Evolutionary conservation across 2,329 filamentous ascomycete genomes (phyloP).

Genomic region (Monilinia polystroma): DNA sequence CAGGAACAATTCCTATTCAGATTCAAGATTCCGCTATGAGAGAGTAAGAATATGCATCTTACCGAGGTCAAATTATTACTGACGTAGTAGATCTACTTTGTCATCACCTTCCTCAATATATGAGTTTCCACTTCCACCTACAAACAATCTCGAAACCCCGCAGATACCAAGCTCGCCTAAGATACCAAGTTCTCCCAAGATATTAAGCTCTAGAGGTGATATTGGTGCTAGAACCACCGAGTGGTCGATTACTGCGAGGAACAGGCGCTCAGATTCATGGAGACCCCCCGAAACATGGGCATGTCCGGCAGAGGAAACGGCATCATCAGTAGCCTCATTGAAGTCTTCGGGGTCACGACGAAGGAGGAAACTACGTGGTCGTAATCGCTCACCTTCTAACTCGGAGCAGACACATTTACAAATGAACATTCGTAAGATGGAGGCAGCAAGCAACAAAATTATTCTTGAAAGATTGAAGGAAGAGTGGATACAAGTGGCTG

Average conservation of each 20-base stretch:
- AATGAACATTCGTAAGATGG: slow-evolving; percentile 56
- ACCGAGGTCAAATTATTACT: slow-evolving; percentile 1
- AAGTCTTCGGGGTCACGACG: slow-evolving; percentile 17
- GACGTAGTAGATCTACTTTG: slow-evolving; percentile 19
- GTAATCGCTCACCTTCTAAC: slow-evolving; percentile 21
- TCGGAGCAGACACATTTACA: slow-evolving; percentile 45
- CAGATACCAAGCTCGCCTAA: slow-evolving; percentile 13
- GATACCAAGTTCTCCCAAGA: slow-evolving; percentile 11
- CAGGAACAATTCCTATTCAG: slow-evolving; percentile 29
- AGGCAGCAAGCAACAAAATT: slow-evolving; percentile 50
- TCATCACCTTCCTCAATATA: slow-evolving; percentile 28
- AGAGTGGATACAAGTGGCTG: slow-evolving; percentile 47
- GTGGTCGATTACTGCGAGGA: slow-evolving; percentile 23
- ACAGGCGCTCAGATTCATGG: slow-evolving; percentile 28
- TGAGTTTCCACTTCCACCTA: slow-evolving; percentile 32
- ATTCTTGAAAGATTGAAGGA: slow-evolving; percentile 57
- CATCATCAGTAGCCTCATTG: slow-evolving; percentile 18
- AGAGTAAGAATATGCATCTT: slow-evolving; percentile 21
- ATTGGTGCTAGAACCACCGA: slow-evolving; percentile 23
- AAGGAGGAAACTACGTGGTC: slow-evolving; percentile 12
- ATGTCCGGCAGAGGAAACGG: slow-evolving; percentile 19
- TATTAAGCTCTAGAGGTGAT: slow-evolving; percentile 12
- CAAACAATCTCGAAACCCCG: slow-evolving; percentile 8
- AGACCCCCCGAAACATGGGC: slow-evolving; percentile 34
- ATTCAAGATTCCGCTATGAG: slow-evolving; percentile 26